Base-by-base conservation (phyloP, 169 alveolate species). In the Eimeria praecox region DNA sequence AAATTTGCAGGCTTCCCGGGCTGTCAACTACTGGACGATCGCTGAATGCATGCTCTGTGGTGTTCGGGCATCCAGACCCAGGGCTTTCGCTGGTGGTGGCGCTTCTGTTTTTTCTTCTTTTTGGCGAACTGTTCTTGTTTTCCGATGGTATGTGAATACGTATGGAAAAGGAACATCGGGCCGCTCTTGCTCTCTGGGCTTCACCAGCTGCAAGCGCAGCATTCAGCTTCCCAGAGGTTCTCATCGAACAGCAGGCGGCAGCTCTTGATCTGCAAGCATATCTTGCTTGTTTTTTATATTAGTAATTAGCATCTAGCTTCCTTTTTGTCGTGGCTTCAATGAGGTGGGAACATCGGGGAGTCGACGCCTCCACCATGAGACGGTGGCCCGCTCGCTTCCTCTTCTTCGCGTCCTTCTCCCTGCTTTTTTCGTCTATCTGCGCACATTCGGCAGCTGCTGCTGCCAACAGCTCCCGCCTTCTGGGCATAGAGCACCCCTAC, bases 141-240 rank as follows among this genome's bases (percentile, higher is more conserved):
- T 1, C 69, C 69, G 30, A 20, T 18, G 12, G 12, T 18, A 6
- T 59, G 8, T 59, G 69, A 20, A 18, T 18, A 18, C 12, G n/a
- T 59, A 6, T n/a, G 0, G 20, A 20, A 59, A 59, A 59, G 20
- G 69, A n/a, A 12, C 22, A 5, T 20, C 8, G 30, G n/a, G n/a
- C 20, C 30, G 0, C 69, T 20, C 69, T 20, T 22, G 30, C 69
- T 59, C 20, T 20, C 69, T 5, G 30, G 9, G n/a, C 20, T 59
- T n/a, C 69, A 59, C 69, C 69, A 18, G 69, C 69, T 59, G 69
- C n/a, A 59, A 6, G 69, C 69, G 69, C 69, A 59, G 69, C 69
- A 18, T 59, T 22, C 69, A 59, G 69, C 69, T 59, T 59, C n/a
- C 69, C 2, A 18, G 22, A 5, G 20, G 69, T 59, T 22, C 69